Evolutionary conservation across 169 alveolate species (phyloP).

Genomic region (Cryptosporidium ubiquitum): DNA sequence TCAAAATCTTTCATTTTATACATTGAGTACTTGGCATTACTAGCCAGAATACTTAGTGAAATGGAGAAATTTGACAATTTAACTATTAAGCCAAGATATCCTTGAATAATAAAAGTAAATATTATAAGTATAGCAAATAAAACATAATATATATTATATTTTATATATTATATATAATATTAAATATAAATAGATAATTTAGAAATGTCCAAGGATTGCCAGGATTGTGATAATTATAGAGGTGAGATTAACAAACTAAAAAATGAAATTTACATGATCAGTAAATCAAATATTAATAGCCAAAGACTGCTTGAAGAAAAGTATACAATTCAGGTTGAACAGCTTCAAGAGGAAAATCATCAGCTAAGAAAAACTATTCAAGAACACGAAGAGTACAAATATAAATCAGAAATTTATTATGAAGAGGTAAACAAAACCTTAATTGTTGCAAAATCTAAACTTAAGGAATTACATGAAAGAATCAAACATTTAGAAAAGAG

Average conservation of each 20-base stretch:
- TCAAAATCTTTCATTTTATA: not conserved
- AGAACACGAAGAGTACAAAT: conserved; percentile 39
- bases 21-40: not conserved
- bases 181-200: not conserved
- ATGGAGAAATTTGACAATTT: not conserved
- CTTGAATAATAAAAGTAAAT: not conserved
- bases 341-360: not conserved
- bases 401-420: conserved; percentile 29
- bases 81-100: not conserved
- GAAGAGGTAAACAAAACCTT: conserved; percentile 30
- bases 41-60: not conserved
- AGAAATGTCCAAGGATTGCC: not conserved
- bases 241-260: conserved; percentile 12
- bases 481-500: conserved; percentile 1
- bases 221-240: not conserved
- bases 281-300: conserved; percentile 59
- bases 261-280: conserved; percentile 2
- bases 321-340: conserved; percentile 9
- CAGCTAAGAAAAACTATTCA: not conserved
- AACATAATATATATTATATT: not conserved
- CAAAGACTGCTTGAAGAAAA: conserved; percentile 23
- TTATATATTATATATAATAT: too few species aligned
- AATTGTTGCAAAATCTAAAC: conserved; percentile 45
- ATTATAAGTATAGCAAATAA: not conserved
- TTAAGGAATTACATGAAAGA: conserved; percentile 31